phyloP scores from a whole-genome alignment of 441 rosid species.

The Populus hybrid region DNA sequence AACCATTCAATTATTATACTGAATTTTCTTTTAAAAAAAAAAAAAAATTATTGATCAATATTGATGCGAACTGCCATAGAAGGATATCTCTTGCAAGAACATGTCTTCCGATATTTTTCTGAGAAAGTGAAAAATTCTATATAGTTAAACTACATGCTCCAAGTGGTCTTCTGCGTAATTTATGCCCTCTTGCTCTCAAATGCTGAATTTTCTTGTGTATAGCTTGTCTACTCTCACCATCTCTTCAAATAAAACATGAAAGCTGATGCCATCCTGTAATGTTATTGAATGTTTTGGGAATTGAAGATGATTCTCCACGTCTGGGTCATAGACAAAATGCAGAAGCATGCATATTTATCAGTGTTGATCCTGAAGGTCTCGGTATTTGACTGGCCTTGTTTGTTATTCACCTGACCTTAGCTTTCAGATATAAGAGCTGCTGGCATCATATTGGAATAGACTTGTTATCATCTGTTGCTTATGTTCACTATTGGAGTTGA shows the following conservation, averaged over 20 bases:
- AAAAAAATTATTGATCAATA: no score
- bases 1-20: no score
- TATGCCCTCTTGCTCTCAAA: no score
- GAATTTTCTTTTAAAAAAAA: no score
- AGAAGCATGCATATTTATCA: neutral
- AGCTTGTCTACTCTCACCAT: no score
- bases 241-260: no score
- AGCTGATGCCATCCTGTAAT: no score
- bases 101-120: neutral
- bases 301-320: no score
- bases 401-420: neutral
- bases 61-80: neutral
- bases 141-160: neutral
- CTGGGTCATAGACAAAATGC: neutral
- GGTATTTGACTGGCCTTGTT: neutral
- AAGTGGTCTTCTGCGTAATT: no score
- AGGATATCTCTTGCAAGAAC: neutral
- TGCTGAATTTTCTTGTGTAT: no score
- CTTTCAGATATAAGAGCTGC: neutral
- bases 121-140: neutral
- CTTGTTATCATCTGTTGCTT: neutral
- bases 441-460: neutral
- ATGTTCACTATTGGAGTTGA: slow-evolving; percentile 1
- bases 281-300: no score
- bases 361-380: neutral